These are phyloP conservation scores for Leccinum sublutescens DNA, from an alignment of 768 basidiomycete genomes.

Conservation along the genomic window DNA sequence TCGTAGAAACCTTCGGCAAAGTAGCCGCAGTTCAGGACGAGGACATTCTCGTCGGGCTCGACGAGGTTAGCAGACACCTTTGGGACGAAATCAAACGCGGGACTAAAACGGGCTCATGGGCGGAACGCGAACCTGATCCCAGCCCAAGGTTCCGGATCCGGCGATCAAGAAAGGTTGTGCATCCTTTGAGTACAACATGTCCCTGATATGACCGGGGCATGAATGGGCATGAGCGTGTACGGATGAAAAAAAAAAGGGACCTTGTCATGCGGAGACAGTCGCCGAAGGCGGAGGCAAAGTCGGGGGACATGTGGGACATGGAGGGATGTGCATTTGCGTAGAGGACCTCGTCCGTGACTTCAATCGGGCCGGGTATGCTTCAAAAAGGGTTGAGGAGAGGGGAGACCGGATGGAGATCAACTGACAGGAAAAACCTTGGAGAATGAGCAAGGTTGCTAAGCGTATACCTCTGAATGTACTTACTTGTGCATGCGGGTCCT, in stretches of 20 bases:
- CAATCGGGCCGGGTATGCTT: slow-evolving; percentile 66
- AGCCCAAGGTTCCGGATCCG: slow-evolving; percentile 94
- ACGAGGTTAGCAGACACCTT: slow-evolving; percentile 89
- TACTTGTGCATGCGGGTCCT: slow-evolving; percentile 48
- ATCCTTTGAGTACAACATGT: slow-evolving; percentile 73
- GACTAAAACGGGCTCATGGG: background rate
- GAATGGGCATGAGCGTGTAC: slow-evolving; percentile 1
- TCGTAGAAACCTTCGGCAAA: slow-evolving; percentile 91
- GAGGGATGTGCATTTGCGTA: slow-evolving; percentile 91
- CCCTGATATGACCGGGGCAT: slow-evolving; percentile 34
- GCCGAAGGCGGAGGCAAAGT: slow-evolving; percentile 85
- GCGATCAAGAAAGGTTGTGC: slow-evolving; percentile 93
- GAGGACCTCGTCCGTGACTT: slow-evolving; percentile 71
- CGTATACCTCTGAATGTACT: slow-evolving; percentile 12
- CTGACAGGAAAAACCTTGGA: slow-evolving; percentile 51
- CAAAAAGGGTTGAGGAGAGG: background rate
- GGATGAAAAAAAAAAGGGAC: slow-evolving; percentile 30
- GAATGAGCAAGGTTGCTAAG: slow-evolving; percentile 23
- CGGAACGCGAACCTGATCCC: slow-evolving; percentile 72
- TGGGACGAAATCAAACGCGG: slow-evolving; percentile 5
- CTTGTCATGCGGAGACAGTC: slow-evolving; percentile 85
- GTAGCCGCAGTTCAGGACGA: slow-evolving; percentile 89
- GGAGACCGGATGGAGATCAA: background rate
- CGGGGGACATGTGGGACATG: slow-evolving; percentile 84
- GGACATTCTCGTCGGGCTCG: slow-evolving; percentile 72